phyloP scores from a whole-genome alignment of 108 stramenopile species.

The Skeletonema grethae region DNA sequence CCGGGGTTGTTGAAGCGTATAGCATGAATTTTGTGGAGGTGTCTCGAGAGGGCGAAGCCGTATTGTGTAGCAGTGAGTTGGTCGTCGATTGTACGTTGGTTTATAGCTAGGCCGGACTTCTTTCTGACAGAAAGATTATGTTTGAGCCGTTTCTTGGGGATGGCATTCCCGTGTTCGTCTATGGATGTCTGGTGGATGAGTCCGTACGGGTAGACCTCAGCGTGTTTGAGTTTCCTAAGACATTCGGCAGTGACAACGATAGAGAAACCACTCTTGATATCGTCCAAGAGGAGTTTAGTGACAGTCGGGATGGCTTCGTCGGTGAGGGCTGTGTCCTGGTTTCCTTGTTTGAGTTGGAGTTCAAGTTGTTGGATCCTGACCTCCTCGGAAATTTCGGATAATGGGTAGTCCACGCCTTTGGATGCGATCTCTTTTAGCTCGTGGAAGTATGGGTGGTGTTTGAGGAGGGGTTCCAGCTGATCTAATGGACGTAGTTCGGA shows the following conservation, averaged over 20 bases:
- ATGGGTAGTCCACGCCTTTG: not conserved
- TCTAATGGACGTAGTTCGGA: constrained; percentile 12
- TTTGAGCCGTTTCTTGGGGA: constrained; percentile 23
- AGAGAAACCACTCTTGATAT: constrained; percentile 6
- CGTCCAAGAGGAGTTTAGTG: constrained; percentile 6
- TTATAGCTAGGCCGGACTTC: constrained; percentile 4
- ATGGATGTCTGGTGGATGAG: constrained; percentile 16
- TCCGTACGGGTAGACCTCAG: constrained; percentile 20
- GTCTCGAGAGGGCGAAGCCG: constrained; percentile 5
- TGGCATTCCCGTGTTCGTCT: constrained; percentile 12
- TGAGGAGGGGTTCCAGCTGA: constrained; percentile 16
- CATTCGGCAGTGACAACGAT: constrained; percentile 11
- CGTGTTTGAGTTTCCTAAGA: constrained; percentile 13
- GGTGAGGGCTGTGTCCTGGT: constrained; percentile 20
- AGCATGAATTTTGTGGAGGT: constrained; percentile 18
- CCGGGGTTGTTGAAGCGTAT: constrained; percentile 10
- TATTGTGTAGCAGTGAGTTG: not conserved
- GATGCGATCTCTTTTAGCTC: not conserved
- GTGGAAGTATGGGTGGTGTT: constrained; percentile 7
- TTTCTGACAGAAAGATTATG: constrained; percentile 15
- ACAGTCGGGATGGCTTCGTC: not conserved
- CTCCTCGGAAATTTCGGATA: constrained; percentile 1
- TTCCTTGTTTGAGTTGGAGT: constrained; percentile 5
- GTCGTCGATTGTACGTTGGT: constrained; percentile 12
- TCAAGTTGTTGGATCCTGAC: not conserved